Percentiles rank a stretch among this genome's conserved stretches.
phyloP scores from a whole-genome alignment of 352 stramenopile genomes.

The Thalassiosira livingstoniorum region DNA sequence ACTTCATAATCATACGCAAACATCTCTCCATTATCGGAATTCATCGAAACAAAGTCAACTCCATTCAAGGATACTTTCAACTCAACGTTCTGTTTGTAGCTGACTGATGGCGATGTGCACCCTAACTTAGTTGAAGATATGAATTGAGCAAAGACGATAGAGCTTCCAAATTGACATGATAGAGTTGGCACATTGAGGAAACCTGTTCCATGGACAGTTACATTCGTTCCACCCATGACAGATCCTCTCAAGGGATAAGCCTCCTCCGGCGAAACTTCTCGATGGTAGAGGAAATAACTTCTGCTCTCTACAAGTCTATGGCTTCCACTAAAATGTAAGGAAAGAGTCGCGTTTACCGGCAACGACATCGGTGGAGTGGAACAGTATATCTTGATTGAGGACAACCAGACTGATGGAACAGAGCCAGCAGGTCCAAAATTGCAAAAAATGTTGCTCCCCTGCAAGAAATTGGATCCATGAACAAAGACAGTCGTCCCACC shows the following conservation, averaged over 20 bases:
- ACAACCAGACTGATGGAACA: conserved; percentile 52
- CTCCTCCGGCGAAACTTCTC: conserved; percentile 55
- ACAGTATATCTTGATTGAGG: conserved; percentile 58
- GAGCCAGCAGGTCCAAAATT: conserved; percentile 66
- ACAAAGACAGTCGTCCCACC: conserved; percentile 73
- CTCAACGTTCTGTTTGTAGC: conserved; percentile 23
- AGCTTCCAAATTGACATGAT: conserved; percentile 66
- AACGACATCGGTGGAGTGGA: conserved; percentile 39
- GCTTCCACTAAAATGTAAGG: conserved; percentile 50
- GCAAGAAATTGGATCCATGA: conserved; percentile 73
- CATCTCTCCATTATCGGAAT: not conserved
- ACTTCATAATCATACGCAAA: conserved; percentile 64
- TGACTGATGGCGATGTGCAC: conserved; percentile 52
- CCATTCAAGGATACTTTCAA: conserved; percentile 67
- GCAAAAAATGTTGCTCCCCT: conserved; percentile 77
- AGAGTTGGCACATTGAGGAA: conserved; percentile 63
- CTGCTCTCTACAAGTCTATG: conserved; percentile 6
- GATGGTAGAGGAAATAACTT: conserved; percentile 49
- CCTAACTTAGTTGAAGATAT: conserved; percentile 49
- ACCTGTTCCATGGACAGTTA: conserved; percentile 65
- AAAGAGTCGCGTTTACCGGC: conserved; percentile 45
- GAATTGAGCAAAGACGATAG: conserved; percentile 44
- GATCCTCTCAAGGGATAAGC: conserved; percentile 61
- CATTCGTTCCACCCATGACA: conserved; percentile 64
- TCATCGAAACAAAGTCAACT: conserved; percentile 32